Percentiles rank a stretch among this genome's conserved stretches.
Evolutionary conservation across 2,329 filamentous ascomycete genomes (phyloP).

Genomic region (Xylaria sp.): DNA sequence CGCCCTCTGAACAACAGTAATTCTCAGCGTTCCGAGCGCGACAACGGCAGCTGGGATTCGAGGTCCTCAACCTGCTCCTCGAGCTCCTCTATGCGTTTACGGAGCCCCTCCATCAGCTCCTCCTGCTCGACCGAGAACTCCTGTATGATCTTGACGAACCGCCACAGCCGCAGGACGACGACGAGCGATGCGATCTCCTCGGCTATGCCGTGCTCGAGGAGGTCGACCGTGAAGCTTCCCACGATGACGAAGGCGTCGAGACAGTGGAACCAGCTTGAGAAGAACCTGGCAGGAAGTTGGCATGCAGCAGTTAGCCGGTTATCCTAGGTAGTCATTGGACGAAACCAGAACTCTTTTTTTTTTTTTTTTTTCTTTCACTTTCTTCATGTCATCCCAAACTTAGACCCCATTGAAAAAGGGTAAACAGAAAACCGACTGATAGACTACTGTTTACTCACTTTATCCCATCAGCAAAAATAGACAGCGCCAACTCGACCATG

Average conservation of each 20-base stretch:
- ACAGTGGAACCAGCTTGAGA: slow-evolving; percentile 67
- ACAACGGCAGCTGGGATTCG: slow-evolving; percentile 31
- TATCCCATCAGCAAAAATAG: slow-evolving; percentile 70
- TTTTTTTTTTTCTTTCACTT: not conserved
- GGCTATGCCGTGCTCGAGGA: slow-evolving; percentile 66
- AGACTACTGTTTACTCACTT: no score
- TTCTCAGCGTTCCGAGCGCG: slow-evolving; percentile 12
- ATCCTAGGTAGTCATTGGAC: not conserved
- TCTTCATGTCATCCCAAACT: not conserved
- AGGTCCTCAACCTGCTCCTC: slow-evolving; percentile 58
- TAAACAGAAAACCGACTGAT: not conserved
- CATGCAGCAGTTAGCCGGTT: not conserved
- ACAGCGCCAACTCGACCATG: slow-evolving; percentile 68
- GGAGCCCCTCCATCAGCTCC: slow-evolving; percentile 69
- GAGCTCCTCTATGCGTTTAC: slow-evolving; percentile 61
- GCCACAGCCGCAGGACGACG: slow-evolving; percentile 73
- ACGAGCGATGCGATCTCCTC: slow-evolving; percentile 75
- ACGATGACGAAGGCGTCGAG: slow-evolving; percentile 73
- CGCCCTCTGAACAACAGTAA: no score
- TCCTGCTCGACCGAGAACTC: slow-evolving; percentile 71
- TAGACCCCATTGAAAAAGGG: not conserved
- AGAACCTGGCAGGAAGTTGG: slow-evolving; percentile 57
- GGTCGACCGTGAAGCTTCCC: slow-evolving; percentile 69
- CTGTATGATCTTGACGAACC: slow-evolving; percentile 76
- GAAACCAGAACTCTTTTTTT: not conserved